Conservation (phyloP, 768 basidiomycete genomes). For the Suillus hirtellus region DNA sequence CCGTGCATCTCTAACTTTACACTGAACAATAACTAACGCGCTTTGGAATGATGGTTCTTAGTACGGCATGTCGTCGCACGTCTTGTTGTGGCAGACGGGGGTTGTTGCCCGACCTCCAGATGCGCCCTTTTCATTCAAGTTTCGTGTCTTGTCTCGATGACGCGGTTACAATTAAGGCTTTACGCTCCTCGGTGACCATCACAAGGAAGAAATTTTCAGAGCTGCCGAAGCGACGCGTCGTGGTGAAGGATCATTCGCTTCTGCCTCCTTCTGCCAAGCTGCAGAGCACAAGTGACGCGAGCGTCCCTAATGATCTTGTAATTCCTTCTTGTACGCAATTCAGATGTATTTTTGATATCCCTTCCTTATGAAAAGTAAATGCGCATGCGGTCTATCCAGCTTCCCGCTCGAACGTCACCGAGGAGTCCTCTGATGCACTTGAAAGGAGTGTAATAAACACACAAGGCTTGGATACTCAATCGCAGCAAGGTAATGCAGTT, state of each 20-base stretch:
- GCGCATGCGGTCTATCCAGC: not conserved
- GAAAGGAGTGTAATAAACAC: not conserved
- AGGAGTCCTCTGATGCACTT: not conserved
- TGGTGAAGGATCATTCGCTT: not conserved
- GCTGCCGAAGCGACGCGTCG: constrained; percentile 49
- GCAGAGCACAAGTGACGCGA: not conserved
- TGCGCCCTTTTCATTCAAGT: constrained; percentile 11
- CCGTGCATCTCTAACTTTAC: not conserved
- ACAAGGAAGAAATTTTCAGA: constrained; percentile 58
- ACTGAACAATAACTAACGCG: constrained; percentile 5
- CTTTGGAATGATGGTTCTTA: constrained; percentile 15
- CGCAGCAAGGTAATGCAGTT: not conserved
- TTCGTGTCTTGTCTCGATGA: constrained; percentile 6
- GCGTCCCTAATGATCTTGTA: constrained; percentile 2
- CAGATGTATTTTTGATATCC: not conserved
- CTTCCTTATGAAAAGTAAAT: constrained; percentile 3
- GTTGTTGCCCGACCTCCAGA: not conserved
- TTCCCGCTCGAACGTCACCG: not conserved
- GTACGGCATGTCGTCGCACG: constrained; percentile 5
- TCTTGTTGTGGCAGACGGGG: constrained; percentile 15
- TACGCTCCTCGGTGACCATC: constrained; percentile 19
- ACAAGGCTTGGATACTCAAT: not conserved
- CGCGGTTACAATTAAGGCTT: not conserved
- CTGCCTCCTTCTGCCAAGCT: not conserved
- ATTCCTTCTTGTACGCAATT: constrained; percentile 7